Conservation (phyloP, 2,329 filamentous ascomycete genomes). For the Bipolaris cookei region DNA sequence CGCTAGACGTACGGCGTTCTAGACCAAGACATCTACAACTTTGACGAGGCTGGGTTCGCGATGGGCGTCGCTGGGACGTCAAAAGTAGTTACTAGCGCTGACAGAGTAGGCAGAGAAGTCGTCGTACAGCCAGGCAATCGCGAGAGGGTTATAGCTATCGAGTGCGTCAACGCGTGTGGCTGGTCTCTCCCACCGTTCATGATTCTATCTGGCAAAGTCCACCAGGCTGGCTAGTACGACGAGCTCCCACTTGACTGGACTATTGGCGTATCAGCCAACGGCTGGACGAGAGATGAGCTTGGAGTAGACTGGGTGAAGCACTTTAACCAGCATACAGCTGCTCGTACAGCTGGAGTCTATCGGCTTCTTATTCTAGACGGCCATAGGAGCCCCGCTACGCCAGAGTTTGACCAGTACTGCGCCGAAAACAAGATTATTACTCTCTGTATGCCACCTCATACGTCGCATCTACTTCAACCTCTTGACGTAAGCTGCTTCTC, state of each 20-base stretch:
- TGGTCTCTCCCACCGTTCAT: too few relatives aligned
- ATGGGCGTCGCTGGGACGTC: slow-evolving; percentile 19
- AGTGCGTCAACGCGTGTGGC: background rate
- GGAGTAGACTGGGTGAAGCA: too few relatives aligned
- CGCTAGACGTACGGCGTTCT: slow-evolving; percentile 15
- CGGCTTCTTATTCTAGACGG: background rate
- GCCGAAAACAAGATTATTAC: background rate
- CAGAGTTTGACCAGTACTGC: background rate
- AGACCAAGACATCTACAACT: slow-evolving; percentile 26
- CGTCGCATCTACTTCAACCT: background rate
- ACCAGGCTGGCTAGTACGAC: too few relatives aligned
- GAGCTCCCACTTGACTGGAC: too few relatives aligned
- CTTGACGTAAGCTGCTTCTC: too few relatives aligned
- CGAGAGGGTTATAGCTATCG: background rate
- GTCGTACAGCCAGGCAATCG: background rate
- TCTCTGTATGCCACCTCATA: too few relatives aligned
- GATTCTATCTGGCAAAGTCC: too few relatives aligned
- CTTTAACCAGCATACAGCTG: too few relatives aligned
- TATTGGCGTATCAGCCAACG: too few relatives aligned
- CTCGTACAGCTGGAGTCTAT: background rate
- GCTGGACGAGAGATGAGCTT: too few relatives aligned
- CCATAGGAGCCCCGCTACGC: background rate
- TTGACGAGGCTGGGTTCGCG: slow-evolving; percentile 26
- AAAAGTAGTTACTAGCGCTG: slow-evolving; percentile 17
- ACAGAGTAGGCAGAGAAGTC: slow-evolving; percentile 6